Conservation (phyloP, 2,329 filamentous ascomycete species). For the Xylaria sp. region DNA sequence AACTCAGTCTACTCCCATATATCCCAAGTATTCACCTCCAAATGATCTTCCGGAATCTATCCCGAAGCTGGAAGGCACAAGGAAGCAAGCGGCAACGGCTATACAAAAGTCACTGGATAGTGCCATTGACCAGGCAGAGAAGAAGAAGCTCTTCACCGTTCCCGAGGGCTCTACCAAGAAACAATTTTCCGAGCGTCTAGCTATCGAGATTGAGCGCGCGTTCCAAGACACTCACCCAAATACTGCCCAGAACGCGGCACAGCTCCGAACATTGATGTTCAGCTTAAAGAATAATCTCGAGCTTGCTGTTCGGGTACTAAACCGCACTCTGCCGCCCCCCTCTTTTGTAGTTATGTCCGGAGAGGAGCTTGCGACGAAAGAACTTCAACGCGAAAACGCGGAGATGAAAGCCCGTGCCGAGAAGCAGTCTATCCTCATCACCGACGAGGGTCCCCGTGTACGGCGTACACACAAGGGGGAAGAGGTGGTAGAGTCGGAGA, state of each 20-base stretch:
- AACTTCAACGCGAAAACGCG: constrained; percentile 81
- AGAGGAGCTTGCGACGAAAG: constrained; percentile 91
- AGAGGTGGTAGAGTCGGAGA: constrained; percentile 84
- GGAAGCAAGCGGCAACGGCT: constrained; percentile 75
- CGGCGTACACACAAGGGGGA: constrained; percentile 95
- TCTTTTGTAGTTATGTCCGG: constrained; percentile 87
- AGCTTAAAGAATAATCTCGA: constrained; percentile 91
- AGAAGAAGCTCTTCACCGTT: constrained; percentile 71
- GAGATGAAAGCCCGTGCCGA: constrained; percentile 82
- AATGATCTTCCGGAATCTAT: constrained; percentile 63
- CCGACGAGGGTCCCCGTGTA: constrained; percentile 80
- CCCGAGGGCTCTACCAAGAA: constrained; percentile 72
- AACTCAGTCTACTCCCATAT: constrained; percentile 54
- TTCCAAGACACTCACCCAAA: constrained; percentile 67
- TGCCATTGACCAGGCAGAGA: constrained; percentile 73
- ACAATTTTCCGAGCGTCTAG: constrained; percentile 74
- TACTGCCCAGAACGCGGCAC: constrained; percentile 64
- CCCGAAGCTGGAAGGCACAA: constrained; percentile 67
- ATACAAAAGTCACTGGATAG: constrained; percentile 76
- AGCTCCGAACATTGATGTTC: constrained; percentile 81
- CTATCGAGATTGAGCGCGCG: constrained; percentile 82
- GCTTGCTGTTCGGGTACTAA: constrained; percentile 80
- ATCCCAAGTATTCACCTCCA: constrained; percentile 60
- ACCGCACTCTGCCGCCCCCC: constrained; percentile 75
- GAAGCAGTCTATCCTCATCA: constrained; percentile 85